phyloP scores from a whole-genome alignment of 2,329 filamentous ascomycete species.

The Pestalotiopsis fici region DNA sequence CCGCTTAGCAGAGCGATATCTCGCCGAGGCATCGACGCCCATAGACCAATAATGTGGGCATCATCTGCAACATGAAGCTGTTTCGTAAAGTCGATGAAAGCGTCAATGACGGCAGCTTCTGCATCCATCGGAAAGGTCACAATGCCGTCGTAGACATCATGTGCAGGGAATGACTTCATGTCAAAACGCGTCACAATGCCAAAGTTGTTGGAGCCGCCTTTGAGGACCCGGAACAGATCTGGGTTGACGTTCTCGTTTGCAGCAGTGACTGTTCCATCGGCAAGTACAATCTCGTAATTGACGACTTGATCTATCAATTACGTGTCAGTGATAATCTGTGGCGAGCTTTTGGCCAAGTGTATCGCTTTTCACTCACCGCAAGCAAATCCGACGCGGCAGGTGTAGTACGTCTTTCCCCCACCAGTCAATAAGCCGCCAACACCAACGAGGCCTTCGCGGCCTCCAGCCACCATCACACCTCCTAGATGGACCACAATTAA shows the following conservation, averaged over 20 bases:
- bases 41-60: slow-evolving; percentile 8
- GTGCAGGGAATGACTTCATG: slow-evolving; percentile 15
- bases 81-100: slow-evolving; percentile 15
- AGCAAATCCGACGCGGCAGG: slow-evolving; percentile 37
- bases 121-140: slow-evolving; percentile 8
- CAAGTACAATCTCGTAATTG: slow-evolving; percentile 12
- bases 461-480: slow-evolving; percentile 14
- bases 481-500: slow-evolving; percentile 8
- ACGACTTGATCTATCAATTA: slow-evolving; percentile 7
- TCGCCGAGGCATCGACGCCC: slow-evolving; percentile 4
- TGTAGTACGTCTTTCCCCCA: slow-evolving; percentile 16
- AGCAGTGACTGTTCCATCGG: slow-evolving; percentile 9
- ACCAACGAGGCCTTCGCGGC: slow-evolving; percentile 15
- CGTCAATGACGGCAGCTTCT: slow-evolving; percentile 13
- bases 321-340: not conserved
- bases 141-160: slow-evolving; percentile 16
- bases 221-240: slow-evolving; percentile 10
- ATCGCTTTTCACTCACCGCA: slow-evolving; percentile 35
- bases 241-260: slow-evolving; percentile 8
- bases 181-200: slow-evolving; percentile 17
- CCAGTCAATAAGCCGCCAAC: slow-evolving; percentile 20
- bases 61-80: not conserved
- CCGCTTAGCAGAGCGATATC: slow-evolving; percentile 5
- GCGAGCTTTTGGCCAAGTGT: not conserved
- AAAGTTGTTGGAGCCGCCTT: slow-evolving; percentile 12